Percentiles rank a stretch among this genome's conserved stretches.
phyloP scores from a whole-genome alignment of 768 basidiomycete genomes.

The Mycena pura region DNA sequence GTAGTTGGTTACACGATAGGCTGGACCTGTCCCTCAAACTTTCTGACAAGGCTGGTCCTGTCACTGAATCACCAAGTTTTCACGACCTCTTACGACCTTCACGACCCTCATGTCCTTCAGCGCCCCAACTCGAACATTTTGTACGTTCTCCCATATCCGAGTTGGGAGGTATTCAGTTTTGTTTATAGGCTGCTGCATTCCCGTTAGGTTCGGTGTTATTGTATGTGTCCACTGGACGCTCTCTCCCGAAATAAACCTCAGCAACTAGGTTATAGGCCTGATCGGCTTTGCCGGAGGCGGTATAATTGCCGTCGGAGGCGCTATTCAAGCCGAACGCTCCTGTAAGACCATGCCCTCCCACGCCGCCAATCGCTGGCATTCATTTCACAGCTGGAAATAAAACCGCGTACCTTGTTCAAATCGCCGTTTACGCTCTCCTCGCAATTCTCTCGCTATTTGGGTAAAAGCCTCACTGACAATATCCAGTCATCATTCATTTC shows the following conservation, averaged over 20 bases:
- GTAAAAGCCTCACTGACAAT: constrained; percentile 35
- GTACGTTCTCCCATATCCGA: constrained; percentile 25
- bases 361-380: not conserved
- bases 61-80: constrained; percentile 6
- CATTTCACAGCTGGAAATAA: constrained; percentile 42
- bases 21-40: constrained; percentile 51
- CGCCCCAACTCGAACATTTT: constrained; percentile 51
- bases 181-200: constrained; percentile 47
- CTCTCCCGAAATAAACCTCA: not conserved
- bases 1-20: constrained; percentile 43
- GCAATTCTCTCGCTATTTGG: constrained; percentile 53
- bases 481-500: not conserved
- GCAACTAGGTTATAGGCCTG: constrained; percentile 45
- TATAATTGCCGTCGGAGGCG: constrained; percentile 45
- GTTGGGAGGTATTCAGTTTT: too few species aligned
- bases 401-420: constrained; percentile 48
- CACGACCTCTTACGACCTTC: constrained; percentile 25
- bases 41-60: constrained; percentile 40
- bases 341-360: constrained; percentile 28
- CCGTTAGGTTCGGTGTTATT: constrained; percentile 54
- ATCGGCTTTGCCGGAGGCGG: constrained; percentile 54
- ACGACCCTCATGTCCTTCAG: constrained; percentile 36
- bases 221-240: constrained; percentile 36
- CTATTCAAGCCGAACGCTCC: constrained; percentile 41
- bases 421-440: constrained; percentile 48